Evolutionary conservation across 257 asterid genomes (phyloP).

Genomic region (Capsicum baccatum): DNA sequence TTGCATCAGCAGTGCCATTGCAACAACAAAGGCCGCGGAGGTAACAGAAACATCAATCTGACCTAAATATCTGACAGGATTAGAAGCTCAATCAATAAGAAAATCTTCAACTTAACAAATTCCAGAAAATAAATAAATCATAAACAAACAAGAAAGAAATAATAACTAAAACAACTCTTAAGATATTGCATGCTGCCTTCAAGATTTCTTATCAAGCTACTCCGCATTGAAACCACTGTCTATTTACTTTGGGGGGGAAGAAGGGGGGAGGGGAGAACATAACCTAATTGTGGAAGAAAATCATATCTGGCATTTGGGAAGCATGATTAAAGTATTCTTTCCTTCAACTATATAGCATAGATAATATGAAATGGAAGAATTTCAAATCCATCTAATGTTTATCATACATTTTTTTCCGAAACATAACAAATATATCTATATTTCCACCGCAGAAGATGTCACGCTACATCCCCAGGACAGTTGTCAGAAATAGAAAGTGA

Average conservation of each 20-base stretch:
- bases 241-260: background rate
- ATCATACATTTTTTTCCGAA: background rate
- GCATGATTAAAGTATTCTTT: background rate
- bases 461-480: slow-evolving; percentile 6
- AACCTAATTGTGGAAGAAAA: background rate
- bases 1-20: slow-evolving; percentile 77
- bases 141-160: background rate
- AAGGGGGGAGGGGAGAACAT: background rate
- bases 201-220: slow-evolving; percentile 10
- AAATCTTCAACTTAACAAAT: slow-evolving; percentile 28
- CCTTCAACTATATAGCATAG: slow-evolving; percentile 2
- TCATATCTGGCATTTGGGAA: slow-evolving; percentile 1
- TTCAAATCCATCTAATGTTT: background rate
- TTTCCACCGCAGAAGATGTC: background rate
- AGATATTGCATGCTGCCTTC: background rate
- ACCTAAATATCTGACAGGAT: slow-evolving; percentile 73
- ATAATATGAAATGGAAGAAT: background rate
- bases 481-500: slow-evolving; percentile 3
- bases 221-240: background rate
- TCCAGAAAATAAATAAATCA: slow-evolving; percentile 19
- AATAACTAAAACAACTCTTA: background rate
- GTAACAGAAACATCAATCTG: slow-evolving; percentile 90
- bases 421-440: background rate
- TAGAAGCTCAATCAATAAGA: slow-evolving; percentile 23
- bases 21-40: slow-evolving; percentile 89